Conservation (phyloP, 2,329 filamentous ascomycete species). For the Arthrobotrys pseudoclavata region DNA sequence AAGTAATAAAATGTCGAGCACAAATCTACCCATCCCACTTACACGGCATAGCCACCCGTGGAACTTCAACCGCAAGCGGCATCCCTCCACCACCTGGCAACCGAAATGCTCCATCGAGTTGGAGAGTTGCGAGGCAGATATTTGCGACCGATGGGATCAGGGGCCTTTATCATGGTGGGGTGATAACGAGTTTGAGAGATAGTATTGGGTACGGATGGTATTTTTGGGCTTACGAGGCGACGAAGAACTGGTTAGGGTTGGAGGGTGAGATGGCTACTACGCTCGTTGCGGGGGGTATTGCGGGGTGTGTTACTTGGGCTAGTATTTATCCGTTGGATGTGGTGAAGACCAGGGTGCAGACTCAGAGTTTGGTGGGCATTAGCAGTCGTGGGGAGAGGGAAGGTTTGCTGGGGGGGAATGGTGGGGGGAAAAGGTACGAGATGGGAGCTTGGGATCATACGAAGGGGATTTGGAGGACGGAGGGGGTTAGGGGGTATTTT, state of each 20-base stretch:
- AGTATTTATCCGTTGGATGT: constrained; percentile 91
- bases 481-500: constrained; percentile 77
- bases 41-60: constrained; percentile 4
- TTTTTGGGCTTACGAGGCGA: constrained; percentile 91
- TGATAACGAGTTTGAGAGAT: constrained; percentile 84
- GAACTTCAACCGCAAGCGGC: constrained; percentile 60
- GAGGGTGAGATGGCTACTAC: constrained; percentile 65
- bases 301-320: constrained; percentile 88
- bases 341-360: constrained; percentile 92
- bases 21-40: constrained; percentile 72
- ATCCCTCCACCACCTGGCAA: constrained; percentile 64
- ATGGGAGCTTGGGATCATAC: constrained; percentile 75
- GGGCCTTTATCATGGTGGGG: constrained; percentile 85
- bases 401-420: constrained; percentile 64
- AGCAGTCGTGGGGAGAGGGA: constrained; percentile 54
- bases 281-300: constrained; percentile 86
- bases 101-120: constrained; percentile 70
- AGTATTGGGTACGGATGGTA: constrained; percentile 97
- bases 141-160: constrained; percentile 73
- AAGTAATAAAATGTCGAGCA: constrained; percentile 88
- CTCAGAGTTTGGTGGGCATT: constrained; percentile 70
- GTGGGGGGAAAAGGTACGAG: constrained; percentile 57
- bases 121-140: constrained; percentile 75
- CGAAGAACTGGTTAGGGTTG: constrained; percentile 73
- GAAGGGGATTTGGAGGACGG: constrained; percentile 75